Evolutionary conservation across 768 basidiomycete genomes (phyloP).

Genomic region (Hydnomerulius pinastri): DNA sequence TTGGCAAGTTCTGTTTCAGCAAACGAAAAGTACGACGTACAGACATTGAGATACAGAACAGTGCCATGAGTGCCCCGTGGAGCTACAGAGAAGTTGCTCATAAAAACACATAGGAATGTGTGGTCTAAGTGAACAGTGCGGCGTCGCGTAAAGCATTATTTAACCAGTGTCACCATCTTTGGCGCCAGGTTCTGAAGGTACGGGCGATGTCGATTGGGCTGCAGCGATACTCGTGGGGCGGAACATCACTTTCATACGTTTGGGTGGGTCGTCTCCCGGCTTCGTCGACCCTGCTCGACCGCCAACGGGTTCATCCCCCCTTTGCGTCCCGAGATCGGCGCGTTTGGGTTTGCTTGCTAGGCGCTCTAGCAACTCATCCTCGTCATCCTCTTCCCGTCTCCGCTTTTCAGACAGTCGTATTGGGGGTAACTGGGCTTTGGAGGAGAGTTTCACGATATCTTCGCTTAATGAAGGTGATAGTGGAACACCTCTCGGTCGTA

Average conservation of each 20-base stretch:
- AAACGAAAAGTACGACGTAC: conserved; percentile 9
- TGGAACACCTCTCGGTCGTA: conserved; percentile 37
- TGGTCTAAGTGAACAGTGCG: background rate
- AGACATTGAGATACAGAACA: conserved; percentile 8
- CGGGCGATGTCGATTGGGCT: conserved; percentile 38
- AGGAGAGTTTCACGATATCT: conserved; percentile 27
- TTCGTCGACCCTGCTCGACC: conserved; percentile 29
- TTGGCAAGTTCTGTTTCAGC: background rate
- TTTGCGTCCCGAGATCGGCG: conserved; percentile 49
- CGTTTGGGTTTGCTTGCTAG: conserved; percentile 61
- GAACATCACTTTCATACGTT: conserved; percentile 77
- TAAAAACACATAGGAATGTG: background rate
- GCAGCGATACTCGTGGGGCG: conserved; percentile 36
- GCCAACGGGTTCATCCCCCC: conserved; percentile 32
- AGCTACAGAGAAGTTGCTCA: background rate
- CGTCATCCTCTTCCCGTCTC: conserved; percentile 69
- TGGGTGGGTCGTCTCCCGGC: conserved; percentile 46
- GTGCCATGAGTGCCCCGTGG: background rate
- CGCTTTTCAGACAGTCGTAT: conserved; percentile 70
- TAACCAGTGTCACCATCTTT: conserved; percentile 80
- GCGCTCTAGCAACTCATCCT: conserved; percentile 63
- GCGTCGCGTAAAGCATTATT: conserved; percentile 2
- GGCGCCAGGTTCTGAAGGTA: conserved; percentile 61
- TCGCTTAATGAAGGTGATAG: conserved; percentile 40
- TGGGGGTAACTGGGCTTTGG: conserved; percentile 38